Conservation (phyloP, 352 stramenopile species). For the Phytophthora colocasiae region DNA sequence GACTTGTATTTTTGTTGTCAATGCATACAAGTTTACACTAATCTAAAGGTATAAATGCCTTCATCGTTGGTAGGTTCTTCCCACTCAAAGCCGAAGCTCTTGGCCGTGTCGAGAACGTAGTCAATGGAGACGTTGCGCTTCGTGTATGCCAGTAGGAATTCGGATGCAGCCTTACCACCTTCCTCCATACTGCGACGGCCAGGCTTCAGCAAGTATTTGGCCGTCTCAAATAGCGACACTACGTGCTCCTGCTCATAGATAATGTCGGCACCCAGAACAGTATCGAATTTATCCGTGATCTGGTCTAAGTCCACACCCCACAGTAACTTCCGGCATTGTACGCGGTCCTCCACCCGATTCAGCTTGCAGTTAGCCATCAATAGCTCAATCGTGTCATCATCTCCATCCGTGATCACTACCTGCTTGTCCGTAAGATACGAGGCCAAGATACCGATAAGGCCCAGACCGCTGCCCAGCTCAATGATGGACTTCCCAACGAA, state of each 20-base stretch:
- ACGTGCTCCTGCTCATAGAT: constrained; percentile 74
- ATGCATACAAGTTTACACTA: constrained; percentile 36
- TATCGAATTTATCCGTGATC: constrained; percentile 56
- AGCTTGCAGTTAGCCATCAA: constrained; percentile 63
- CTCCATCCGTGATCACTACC: constrained; percentile 67
- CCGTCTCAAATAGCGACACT: constrained; percentile 59
- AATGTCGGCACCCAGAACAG: constrained; percentile 65
- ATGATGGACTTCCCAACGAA: constrained; percentile 51
- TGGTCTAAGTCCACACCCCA: constrained; percentile 56
- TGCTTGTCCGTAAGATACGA: constrained; percentile 60
- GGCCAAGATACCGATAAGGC: constrained; percentile 64
- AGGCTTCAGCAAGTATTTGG: constrained; percentile 49
- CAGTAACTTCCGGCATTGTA: constrained; percentile 55
- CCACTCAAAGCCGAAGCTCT: constrained; percentile 72
- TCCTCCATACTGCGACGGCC: constrained; percentile 24
- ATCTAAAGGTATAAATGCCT: constrained; percentile 67
- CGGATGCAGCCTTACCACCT: constrained; percentile 30
- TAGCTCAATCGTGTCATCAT: constrained; percentile 59
- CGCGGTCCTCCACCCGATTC: constrained; percentile 47
- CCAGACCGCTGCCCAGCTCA: constrained; percentile 64
- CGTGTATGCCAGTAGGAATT: constrained; percentile 70
- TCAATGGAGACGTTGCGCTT: constrained; percentile 77
- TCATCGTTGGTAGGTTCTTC: constrained; percentile 52
- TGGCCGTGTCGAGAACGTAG: constrained; percentile 62
- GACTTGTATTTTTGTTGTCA: constrained; percentile 15